Percentiles rank a stretch among this genome's conserved stretches.
These are phyloP conservation scores for Sporothrix globosa DNA, from an alignment of 2,329 filamentous ascomycete species.

Conservation along the genomic window DNA sequence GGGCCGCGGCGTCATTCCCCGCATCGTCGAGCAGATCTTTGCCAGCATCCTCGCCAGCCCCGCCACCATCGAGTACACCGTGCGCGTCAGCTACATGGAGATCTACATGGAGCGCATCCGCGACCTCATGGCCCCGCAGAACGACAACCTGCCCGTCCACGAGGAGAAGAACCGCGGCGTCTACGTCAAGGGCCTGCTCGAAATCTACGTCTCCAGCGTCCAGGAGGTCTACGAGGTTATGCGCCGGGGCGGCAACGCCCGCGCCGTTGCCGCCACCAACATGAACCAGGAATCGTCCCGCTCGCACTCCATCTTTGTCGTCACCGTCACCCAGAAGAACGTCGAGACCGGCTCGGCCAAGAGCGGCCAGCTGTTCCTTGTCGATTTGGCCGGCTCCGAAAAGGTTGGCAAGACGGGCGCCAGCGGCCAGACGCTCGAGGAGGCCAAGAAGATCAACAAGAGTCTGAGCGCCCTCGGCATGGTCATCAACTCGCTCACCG, in stretches of 20 bases:
- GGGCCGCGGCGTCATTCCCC: conserved; percentile 90
- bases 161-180: conserved; percentile 96
- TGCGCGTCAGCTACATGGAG: conserved; percentile 98
- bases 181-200: conserved; percentile 91
- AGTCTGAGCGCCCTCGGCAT: conserved; percentile 96
- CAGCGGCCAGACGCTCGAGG: conserved; percentile 93
- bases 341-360: conserved; percentile 94
- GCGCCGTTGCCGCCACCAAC: conserved; percentile 94
- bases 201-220: conserved; percentile 94
- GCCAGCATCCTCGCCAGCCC: conserved; percentile 90
- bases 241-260: conserved; percentile 83
- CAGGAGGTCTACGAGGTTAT: conserved; percentile 97
- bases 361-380: conserved; percentile 94
- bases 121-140: conserved; percentile 87
- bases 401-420: conserved; percentile 99
- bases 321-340: conserved; percentile 97
- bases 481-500: conserved; percentile 97
- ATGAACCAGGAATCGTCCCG: conserved; percentile 99
- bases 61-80: conserved; percentile 96
- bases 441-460: conserved; percentile 99
- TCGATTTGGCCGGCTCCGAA: conserved; percentile 97
- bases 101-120: conserved; percentile 99
- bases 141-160: conserved; percentile 96
- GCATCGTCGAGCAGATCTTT: conserved; percentile 97
- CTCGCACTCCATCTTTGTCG: conserved; percentile 97